Percentiles rank a stretch among this genome's conserved stretches.
Evolutionary conservation across 345 rosid genomes (phyloP).

Genomic region (Toxicodendron radicans): DNA sequence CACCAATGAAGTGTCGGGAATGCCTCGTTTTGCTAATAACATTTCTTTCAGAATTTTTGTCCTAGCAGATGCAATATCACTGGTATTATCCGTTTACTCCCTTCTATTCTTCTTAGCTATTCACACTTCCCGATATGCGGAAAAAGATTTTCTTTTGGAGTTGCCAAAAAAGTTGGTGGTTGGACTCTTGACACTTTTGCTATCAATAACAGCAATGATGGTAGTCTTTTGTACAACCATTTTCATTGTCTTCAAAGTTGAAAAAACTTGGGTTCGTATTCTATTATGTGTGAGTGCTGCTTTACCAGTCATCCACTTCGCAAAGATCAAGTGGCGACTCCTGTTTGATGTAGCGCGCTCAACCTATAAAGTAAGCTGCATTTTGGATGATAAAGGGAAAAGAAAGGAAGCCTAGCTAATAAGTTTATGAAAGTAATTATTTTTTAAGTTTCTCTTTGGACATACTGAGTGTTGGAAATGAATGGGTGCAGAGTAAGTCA

Average conservation of each 20-base stretch:
- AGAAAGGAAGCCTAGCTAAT: no score
- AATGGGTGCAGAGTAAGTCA: no score
- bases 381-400: not conserved
- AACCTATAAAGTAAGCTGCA: not conserved
- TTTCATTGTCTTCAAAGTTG: not conserved
- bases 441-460: no score
- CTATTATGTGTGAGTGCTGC: not conserved
- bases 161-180: constrained; percentile 7
- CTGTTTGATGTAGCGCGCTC: not conserved
- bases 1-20: not conserved
- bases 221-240: not conserved
- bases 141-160: not conserved
- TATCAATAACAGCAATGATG: constrained; percentile 21
- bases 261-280: not conserved
- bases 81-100: not conserved
- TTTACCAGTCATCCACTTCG: not conserved
- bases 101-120: constrained; percentile 5
- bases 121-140: not conserved
- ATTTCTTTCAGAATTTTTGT: constrained; percentile 8
- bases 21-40: not conserved
- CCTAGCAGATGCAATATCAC: constrained; percentile 2
- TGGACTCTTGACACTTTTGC: not conserved
- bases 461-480: no score
- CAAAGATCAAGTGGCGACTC: not conserved
- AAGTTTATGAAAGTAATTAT: no score